Base-by-base conservation (phyloP, 768 basidiomycete species). In the Mrakia blollopis region DNA sequence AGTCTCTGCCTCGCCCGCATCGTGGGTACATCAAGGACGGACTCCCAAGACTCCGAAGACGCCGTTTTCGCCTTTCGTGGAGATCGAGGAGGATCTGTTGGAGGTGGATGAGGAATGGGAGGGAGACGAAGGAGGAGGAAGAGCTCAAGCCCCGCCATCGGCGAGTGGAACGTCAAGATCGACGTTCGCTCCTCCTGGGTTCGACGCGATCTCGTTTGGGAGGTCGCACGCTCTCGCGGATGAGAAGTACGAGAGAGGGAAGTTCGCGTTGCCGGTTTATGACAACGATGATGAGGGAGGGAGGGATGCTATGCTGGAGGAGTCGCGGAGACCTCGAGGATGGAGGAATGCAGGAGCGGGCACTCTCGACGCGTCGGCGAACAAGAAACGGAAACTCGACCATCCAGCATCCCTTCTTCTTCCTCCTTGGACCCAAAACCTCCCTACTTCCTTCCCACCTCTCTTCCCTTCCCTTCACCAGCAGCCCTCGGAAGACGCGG, bases 191-290 rank as follows among this genome's bases (percentile, higher is more conserved):
- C 76, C 76, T 30, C 75, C 72, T 72, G 82, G 84, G 37, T 93
- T 92, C 78, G 90, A 92, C 52, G 89, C 92, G 0, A 91, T 94
- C 35, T 88, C 90, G 0, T 93, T 94, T 78, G 87, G 90, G 0
- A 82, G 85, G 14, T 88, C 86, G 62, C 90, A 92, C 81, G 86
- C 87, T 25, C 79, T 85, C 21, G 85, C 88, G 21, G 92, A 93
- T 81, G 88, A 88, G 14, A 94, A 94, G 83, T 93, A 94, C 80
- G 84, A 85, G 0, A 79, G 65, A n/a, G 92, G 92, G 41, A 93
- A 93, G 82, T 93, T 92, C 80, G 86, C 86, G 32, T 82, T 91
- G 65, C 88, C 89, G 4, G 23, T 57, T 23, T n/a, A 57, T 8
- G 16, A 3, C 21, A 25, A 23, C 39, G 35, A 32, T 2, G 65